phyloP scores from a whole-genome alignment of 768 basidiomycete species.

The Rhizopogon vulgaris region DNA sequence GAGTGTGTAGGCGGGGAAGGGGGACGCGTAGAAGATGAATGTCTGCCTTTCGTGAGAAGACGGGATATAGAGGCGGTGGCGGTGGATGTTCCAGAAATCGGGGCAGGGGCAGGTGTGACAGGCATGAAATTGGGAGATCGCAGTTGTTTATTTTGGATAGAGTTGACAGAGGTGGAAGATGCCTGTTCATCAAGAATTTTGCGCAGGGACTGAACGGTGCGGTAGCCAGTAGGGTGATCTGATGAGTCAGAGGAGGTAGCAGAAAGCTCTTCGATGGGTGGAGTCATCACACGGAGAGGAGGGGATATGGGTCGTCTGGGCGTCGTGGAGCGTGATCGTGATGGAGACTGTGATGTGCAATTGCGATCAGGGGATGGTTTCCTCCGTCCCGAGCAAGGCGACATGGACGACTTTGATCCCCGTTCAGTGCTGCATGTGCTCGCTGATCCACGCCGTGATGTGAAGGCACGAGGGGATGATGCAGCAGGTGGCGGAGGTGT shows the following conservation, averaged over 20 bases:
- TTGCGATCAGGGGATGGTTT: slow-evolving; percentile 10
- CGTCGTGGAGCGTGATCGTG: slow-evolving; percentile 24
- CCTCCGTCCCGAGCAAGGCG: slow-evolving; percentile 10
- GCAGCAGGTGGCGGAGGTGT: slow-evolving; percentile 12
- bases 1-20: slow-evolving; percentile 55
- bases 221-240: slow-evolving; percentile 46
- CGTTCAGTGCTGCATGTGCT: slow-evolving; percentile 25
- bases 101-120: slow-evolving; percentile 42
- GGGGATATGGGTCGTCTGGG: slow-evolving; percentile 19
- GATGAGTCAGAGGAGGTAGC: slow-evolving; percentile 48
- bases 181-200: slow-evolving; percentile 56
- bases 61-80: slow-evolving; percentile 76
- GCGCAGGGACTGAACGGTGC: slow-evolving; percentile 58
- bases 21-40: slow-evolving; percentile 57
- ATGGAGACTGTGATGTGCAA: slow-evolving; percentile 6
- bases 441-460: slow-evolving; percentile 29
- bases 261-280: slow-evolving; percentile 50
- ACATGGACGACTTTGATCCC: slow-evolving; percentile 7
- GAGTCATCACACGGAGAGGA: slow-evolving; percentile 41
- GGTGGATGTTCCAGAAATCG: slow-evolving; percentile 55
- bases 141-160: slow-evolving; percentile 6
- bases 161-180: slow-evolving; percentile 27
- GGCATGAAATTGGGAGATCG: slow-evolving; percentile 28
- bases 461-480: slow-evolving; percentile 23
- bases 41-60: slow-evolving; percentile 59